Conservation (phyloP, 192 early-diverging fungal species). For the Coemansia sp. region DNA sequence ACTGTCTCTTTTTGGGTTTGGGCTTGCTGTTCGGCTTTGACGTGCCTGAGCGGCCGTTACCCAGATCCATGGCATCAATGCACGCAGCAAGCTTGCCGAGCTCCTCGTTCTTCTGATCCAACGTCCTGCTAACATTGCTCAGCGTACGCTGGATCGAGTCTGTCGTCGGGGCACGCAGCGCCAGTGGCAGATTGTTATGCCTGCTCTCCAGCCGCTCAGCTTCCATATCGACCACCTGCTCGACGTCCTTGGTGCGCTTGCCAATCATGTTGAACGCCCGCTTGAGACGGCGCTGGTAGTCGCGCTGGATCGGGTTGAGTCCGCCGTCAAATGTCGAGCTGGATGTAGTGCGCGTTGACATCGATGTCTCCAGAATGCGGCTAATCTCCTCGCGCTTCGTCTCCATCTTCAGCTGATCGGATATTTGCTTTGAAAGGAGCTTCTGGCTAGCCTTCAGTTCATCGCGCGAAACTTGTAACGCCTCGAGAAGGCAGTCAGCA, state of each 20-base stretch:
- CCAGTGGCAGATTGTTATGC: constrained; percentile 14
- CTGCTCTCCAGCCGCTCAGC: constrained; percentile 15
- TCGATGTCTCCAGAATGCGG: constrained; percentile 30
- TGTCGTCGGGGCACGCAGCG: constrained; percentile 30
- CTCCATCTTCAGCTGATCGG: constrained; percentile 29
- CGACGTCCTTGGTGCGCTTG: constrained; percentile 18
- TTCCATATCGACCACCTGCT: constrained; percentile 27
- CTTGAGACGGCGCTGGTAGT: constrained; percentile 39
- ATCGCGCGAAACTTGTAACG: constrained; percentile 34
- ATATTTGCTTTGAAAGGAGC: constrained; percentile 20
- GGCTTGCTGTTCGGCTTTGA: background rate
- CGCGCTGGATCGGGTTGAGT: constrained; percentile 44
- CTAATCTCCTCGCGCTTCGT: constrained; percentile 42
- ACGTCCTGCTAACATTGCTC: constrained; percentile 35
- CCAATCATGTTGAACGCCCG: constrained; percentile 12
- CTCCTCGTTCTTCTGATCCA: constrained; percentile 49
- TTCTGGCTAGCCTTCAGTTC: constrained; percentile 48
- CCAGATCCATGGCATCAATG: constrained; percentile 22
- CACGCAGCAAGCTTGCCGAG: constrained; percentile 43
- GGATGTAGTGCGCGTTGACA: background rate
- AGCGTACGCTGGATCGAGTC: constrained; percentile 56
- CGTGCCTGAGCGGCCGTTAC: background rate
- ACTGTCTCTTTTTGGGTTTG: background rate
- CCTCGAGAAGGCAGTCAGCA: constrained; percentile 42
- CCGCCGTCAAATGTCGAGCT: constrained; percentile 24